Conservation (phyloP, 2,329 filamentous ascomycete species). For the Ophiostoma populinum region DNA sequence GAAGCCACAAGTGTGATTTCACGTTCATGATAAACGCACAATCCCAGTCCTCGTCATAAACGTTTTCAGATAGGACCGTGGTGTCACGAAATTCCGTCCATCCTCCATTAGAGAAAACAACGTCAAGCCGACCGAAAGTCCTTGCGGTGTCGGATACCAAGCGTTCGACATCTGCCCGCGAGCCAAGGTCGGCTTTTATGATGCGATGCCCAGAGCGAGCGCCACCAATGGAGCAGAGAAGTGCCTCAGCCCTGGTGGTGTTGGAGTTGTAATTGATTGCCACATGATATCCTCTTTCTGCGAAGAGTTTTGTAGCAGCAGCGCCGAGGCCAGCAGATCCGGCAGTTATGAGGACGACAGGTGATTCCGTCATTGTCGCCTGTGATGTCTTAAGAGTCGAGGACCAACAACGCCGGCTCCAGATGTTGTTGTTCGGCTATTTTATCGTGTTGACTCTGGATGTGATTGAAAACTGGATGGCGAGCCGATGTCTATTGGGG, state of each 20-base stretch:
- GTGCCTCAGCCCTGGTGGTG: slow-evolving; percentile 36
- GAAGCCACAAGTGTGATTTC: slow-evolving; percentile 42
- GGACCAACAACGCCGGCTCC: too few species aligned
- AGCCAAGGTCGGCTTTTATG: slow-evolving; percentile 44
- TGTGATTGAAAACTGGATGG: too few species aligned
- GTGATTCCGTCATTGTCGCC: slow-evolving; percentile 5
- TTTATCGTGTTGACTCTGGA: too few species aligned
- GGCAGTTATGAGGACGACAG: slow-evolving; percentile 30
- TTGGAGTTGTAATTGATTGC: slow-evolving; percentile 58
- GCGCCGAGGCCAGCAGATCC: slow-evolving; percentile 52
- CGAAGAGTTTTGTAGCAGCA: slow-evolving; percentile 48
- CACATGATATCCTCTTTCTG: slow-evolving; percentile 48
- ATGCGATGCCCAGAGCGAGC: slow-evolving; percentile 12
- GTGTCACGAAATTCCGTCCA: slow-evolving; percentile 32
- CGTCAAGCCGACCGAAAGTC: slow-evolving; percentile 53
- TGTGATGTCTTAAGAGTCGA: too few species aligned
- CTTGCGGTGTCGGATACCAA: slow-evolving; percentile 42
- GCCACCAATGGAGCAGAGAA: slow-evolving; percentile 38
- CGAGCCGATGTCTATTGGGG: too few species aligned
- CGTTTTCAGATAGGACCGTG: slow-evolving; percentile 31
- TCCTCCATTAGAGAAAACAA: slow-evolving; percentile 59
- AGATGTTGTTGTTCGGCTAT: too few species aligned
- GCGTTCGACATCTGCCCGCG: slow-evolving; percentile 37
- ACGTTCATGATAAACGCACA: slow-evolving; percentile 43
- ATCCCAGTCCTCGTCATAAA: slow-evolving; percentile 43